A percentile compares a stretch with the other conserved stretches of the same genome.
Evolutionary conservation across 495 filamentous ascomycete species (phyloP).

Genomic region (Pyronema domesticum): DNA sequence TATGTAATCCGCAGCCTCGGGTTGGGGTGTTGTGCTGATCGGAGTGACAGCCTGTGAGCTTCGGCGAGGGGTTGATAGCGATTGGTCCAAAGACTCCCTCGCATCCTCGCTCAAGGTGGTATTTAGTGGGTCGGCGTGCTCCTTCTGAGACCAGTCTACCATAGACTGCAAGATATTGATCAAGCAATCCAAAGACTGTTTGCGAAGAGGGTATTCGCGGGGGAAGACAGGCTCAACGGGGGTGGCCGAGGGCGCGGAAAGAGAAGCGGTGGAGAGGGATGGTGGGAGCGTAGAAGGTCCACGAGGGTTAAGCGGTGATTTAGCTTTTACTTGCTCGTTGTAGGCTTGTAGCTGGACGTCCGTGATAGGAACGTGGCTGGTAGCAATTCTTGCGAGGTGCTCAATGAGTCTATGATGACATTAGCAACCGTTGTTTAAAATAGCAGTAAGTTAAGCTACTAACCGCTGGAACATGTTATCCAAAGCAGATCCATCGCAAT

Average conservation of each 20-base stretch:
- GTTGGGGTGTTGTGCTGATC: constrained; percentile 13
- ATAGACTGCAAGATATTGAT: constrained; percentile 77
- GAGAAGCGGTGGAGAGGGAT: constrained; percentile 59
- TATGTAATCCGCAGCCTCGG: constrained; percentile 12
- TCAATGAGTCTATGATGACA: constrained; percentile 50
- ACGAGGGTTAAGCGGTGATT: constrained; percentile 18
- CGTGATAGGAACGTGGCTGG: constrained; percentile 53
- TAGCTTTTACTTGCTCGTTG: constrained; percentile 54
- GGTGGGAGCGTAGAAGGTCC: constrained; percentile 43
- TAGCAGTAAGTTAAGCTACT: not conserved
- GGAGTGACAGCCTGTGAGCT: constrained; percentile 18
- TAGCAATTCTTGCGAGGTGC: constrained; percentile 70
- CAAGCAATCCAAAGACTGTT: constrained; percentile 68
- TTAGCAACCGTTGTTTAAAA: not conserved
- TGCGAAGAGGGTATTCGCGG: constrained; percentile 71
- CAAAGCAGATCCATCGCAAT: constrained; percentile 78
- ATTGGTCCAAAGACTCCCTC: constrained; percentile 17
- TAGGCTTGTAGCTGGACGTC: constrained; percentile 65
- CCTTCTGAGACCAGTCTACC: constrained; percentile 79
- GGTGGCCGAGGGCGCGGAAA: constrained; percentile 32
- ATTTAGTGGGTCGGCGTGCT: constrained; percentile 38
- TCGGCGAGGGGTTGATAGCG: constrained; percentile 12
- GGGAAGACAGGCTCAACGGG: constrained; percentile 51
- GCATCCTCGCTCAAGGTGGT: constrained; percentile 12
- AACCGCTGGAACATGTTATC: constrained; percentile 89